Base-by-base conservation (phyloP, 768 basidiomycete species). In the Phylloporus sp. region DNA sequence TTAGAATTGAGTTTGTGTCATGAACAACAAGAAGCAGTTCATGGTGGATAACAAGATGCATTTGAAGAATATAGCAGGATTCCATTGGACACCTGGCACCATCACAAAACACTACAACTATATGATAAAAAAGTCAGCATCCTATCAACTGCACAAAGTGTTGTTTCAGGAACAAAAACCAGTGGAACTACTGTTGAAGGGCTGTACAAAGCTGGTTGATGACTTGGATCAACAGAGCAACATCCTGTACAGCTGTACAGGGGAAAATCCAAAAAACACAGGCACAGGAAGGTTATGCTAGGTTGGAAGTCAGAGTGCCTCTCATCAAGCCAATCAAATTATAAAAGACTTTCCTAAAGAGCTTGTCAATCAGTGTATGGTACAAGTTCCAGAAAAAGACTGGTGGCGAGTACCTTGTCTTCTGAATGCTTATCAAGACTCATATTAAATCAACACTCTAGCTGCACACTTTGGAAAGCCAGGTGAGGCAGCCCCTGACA, bases 131-230 rank as follows among this genome's bases (percentile, higher is more conserved):
- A 56, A 56, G 7, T 11, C 29, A 0, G 15, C 52, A 0, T 42
- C 44, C 0, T 55, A 56, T 20, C 55, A 55, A 15, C 49, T 55
- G 2, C 49, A 56, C 9, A 4, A 32, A 0, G 34, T 49, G 1
- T 23, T 54, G 0, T 55, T 49, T 26, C 8, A 5, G 0, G 4
- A 0, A 1, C 2, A 42, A 1, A 53, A 43, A 3, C 3, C 40
- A 0, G 26, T 9, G 0, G 37, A 55, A 13, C 20, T 53, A 1
- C 28, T 49, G 3, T 2, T 14, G 5, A 10, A 2, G 1, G 11
- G 1, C 6, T 23, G 7, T 8, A 2, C 3, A 6, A 31, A 28
- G 21, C 38, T 51, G 3, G 1, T 33, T 1, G 8, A 29, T 0
- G 48, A 52, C 29, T 18, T 52, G 0, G n/a, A 48, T 1, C 0